Evolutionary conservation across 2,329 filamentous ascomycete species (phyloP).

Genomic region (Penicillium paneum): DNA sequence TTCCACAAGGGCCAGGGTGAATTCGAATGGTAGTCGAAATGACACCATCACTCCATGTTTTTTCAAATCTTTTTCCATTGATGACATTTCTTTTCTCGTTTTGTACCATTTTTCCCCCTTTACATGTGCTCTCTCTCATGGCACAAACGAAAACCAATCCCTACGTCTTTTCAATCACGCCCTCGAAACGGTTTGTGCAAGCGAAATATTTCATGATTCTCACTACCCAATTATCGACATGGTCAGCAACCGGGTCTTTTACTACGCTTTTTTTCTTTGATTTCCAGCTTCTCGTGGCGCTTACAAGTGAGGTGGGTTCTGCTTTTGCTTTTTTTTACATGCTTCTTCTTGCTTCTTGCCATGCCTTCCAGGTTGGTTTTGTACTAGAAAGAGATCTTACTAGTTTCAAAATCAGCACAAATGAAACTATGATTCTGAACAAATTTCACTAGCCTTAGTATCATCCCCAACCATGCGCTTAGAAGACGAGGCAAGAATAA

Average conservation of each 20-base stretch:
- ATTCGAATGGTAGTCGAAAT: conserved; percentile 80
- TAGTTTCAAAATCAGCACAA: conserved; percentile 10
- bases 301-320: conserved; percentile 21
- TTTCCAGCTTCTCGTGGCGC: conserved; percentile 23
- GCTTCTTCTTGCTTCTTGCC: not conserved
- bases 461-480: not conserved
- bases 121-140: conserved; percentile 3
- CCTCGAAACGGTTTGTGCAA: conserved; percentile 15
- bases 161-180: conserved; percentile 5
- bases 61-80: conserved; percentile 1
- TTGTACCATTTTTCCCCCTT: conserved; percentile 17
- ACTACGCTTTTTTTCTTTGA: conserved; percentile 6
- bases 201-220: conserved; percentile 15
- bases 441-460: not conserved
- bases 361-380: conserved; percentile 7
- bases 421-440: conserved; percentile 1
- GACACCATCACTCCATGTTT: not conserved
- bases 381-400: conserved; percentile 23
- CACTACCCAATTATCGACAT: conserved; percentile 7
- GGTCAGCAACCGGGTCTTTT: conserved; percentile 3
- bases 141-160: conserved; percentile 16
- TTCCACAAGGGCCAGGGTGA: conserved; percentile 97
- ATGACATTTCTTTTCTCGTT: conserved; percentile 4
- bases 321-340: conserved; percentile 6
- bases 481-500: too few relatives aligned